Evolutionary conservation across 164 flowering plant species (phyloP).

Genomic region (Hamamelis virginiana): DNA sequence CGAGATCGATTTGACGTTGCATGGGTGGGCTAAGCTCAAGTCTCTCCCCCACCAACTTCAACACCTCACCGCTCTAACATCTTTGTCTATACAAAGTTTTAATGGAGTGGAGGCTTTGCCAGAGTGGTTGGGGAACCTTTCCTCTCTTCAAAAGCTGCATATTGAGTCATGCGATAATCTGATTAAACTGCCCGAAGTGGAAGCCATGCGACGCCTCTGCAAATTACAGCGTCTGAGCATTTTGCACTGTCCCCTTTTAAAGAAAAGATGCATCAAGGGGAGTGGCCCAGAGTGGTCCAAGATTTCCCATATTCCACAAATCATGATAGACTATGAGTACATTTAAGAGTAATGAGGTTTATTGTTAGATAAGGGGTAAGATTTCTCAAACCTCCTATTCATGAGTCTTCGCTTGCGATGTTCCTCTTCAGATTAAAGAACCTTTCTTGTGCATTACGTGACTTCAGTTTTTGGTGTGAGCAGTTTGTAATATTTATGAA

Average conservation of each 20-base stretch:
- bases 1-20: background rate
- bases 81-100: background rate
- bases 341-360: too few species aligned
- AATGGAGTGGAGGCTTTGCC: constrained; percentile 6
- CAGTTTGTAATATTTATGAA: too few species aligned
- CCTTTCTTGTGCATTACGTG: too few species aligned
- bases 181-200: constrained; percentile 4
- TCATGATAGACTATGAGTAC: too few species aligned
- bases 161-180: background rate
- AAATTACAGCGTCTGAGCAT: background rate
- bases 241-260: background rate
- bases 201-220: constrained; percentile 2
- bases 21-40: constrained; percentile 8
- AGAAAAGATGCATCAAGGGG: background rate
- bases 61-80: background rate
- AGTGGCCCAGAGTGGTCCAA: background rate
- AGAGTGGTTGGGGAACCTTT: constrained; percentile 3
- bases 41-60: constrained; percentile 11
- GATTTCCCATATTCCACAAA: constrained; percentile 4
- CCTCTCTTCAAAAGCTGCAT: background rate
- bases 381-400: too few species aligned
- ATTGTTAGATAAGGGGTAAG: too few species aligned
- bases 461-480: too few species aligned
- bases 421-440: too few species aligned
- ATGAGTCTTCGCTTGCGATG: too few species aligned